These are phyloP conservation scores for Venturia oleaginea DNA, from an alignment of 2,329 filamentous ascomycete species.

Conservation along the genomic window DNA sequence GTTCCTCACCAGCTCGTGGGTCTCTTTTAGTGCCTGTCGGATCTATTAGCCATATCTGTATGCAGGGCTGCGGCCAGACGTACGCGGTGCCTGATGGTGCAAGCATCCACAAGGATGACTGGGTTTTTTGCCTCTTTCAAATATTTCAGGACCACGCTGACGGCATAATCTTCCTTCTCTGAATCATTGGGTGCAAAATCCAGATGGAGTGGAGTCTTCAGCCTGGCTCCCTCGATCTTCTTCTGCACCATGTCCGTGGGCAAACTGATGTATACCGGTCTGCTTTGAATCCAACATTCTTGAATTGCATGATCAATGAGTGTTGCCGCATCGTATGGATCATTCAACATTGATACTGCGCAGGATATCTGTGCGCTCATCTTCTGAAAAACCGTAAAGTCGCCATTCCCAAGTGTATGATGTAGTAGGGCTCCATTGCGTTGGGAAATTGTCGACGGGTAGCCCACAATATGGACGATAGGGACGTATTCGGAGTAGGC, in stretches of 20 bases:
- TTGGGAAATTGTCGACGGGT: constrained; percentile 33
- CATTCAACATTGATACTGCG: constrained; percentile 60
- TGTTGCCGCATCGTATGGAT: constrained; percentile 58
- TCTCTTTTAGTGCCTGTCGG: constrained; percentile 52
- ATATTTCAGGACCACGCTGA: constrained; percentile 65
- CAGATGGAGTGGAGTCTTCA: constrained; percentile 64
- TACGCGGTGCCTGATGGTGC: constrained; percentile 62
- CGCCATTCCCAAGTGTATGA: constrained; percentile 45
- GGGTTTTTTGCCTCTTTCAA: constrained; percentile 65
- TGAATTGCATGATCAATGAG: constrained; percentile 71
- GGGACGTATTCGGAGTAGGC: constrained; percentile 39
- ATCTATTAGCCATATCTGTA: neutral
- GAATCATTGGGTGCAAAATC: constrained; percentile 54
- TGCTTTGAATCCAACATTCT: constrained; percentile 63
- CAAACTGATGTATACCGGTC: constrained; percentile 76
- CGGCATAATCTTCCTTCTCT: constrained; percentile 72
- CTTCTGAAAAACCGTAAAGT: constrained; percentile 73
- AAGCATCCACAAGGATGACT: constrained; percentile 73
- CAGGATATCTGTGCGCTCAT: constrained; percentile 68
- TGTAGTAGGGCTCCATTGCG: constrained; percentile 35
- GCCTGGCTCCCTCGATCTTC: constrained; percentile 64
- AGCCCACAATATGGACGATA: constrained; percentile 39
- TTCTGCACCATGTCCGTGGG: constrained; percentile 72
- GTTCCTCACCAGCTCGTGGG: constrained; percentile 62
- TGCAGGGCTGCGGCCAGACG: neutral